A percentile compares a stretch with the other conserved stretches of the same genome.
Conservation (phyloP, 306 rosid genomes). For the Cajanus cajan region DNA sequence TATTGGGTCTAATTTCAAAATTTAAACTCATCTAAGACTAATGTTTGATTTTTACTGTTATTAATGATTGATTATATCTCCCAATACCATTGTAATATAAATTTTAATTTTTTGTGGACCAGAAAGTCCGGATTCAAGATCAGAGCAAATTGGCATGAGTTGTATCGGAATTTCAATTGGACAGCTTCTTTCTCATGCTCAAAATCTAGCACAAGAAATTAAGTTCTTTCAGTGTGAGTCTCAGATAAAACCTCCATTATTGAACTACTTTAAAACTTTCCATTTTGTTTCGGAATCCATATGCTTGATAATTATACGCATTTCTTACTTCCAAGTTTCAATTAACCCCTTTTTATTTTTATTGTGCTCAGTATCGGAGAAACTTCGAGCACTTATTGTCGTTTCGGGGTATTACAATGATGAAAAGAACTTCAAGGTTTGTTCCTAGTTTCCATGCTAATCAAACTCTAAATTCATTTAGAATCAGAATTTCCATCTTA, state of each 20-base stretch:
- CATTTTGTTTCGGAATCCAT: background rate
- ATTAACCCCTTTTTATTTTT: background rate
- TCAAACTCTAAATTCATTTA: background rate
- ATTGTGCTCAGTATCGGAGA: constrained; percentile 57
- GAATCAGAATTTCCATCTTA: background rate
- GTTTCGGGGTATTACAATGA: constrained; percentile 69
- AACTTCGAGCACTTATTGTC: constrained; percentile 61
- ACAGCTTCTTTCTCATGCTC: constrained; percentile 49
- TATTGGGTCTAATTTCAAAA: too few species aligned
- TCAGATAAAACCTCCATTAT: background rate
- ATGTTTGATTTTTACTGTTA: too few species aligned
- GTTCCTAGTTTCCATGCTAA: background rate
- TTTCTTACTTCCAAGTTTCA: background rate
- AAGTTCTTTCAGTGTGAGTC: constrained; percentile 57
- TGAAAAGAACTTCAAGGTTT: constrained; percentile 76
- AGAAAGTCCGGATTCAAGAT: constrained; percentile 50
- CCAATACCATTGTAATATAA: background rate
- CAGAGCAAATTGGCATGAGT: constrained; percentile 67
- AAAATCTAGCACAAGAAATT: constrained; percentile 52
- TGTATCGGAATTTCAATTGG: constrained; percentile 62
- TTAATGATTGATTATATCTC: too few species aligned
- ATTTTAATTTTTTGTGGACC: background rate
- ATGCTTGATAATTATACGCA: background rate
- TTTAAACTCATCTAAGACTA: too few species aligned
- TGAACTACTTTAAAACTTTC: background rate